Base-by-base conservation (phyloP, 306 rosid genomes). In the Dryas octopetala region DNA sequence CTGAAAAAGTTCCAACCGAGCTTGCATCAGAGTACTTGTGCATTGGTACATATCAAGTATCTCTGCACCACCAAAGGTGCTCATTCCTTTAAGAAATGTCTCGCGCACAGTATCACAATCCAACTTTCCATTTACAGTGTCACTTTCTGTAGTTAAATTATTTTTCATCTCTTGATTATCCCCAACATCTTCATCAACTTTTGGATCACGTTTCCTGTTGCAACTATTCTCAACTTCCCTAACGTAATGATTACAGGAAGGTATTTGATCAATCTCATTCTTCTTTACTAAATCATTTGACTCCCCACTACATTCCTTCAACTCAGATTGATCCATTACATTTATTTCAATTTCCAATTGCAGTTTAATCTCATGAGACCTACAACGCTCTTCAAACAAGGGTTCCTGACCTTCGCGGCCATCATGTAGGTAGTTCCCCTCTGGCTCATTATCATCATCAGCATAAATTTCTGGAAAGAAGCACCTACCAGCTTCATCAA, bases 321-420 rank as follows among this genome's bases (percentile, higher is more conserved):
- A 53, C 47, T 76, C 73, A 55, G 95, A 82, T 28, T 70, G 83
- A 61, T 75, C 79, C 41, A 76, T 23, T 67, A 89, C 95, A 79
- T 82, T 88, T 73, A 95, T 85, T 78, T 91, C 92, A 76, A 95
- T 89, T 86, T 95, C 98, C 82, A 95, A 77, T 48, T 87, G 89
- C 71, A 95, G 72, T 82, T 83, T 90, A 48, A 91, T 89, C 70
- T 83, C 97, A 71, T 67, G 77, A 40, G 95, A 73, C 62, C 78
- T 83, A 73, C 58, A 58, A 54, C 77, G 65, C 68, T 85, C 91
- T 26, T 81, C 85, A 75, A 49, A 61, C 45, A 44, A 45, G 4
- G 85, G 76, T 4, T 81, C 86, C 2, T 43, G 55, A 76, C 64
- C 61, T 74, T 48, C 71, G 47, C 65, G 82, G 70, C 40, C 38